These are phyloP conservation scores for Marsdenia floribunda DNA, from an alignment of 257 asterid genomes.

Conservation along the genomic window DNA sequence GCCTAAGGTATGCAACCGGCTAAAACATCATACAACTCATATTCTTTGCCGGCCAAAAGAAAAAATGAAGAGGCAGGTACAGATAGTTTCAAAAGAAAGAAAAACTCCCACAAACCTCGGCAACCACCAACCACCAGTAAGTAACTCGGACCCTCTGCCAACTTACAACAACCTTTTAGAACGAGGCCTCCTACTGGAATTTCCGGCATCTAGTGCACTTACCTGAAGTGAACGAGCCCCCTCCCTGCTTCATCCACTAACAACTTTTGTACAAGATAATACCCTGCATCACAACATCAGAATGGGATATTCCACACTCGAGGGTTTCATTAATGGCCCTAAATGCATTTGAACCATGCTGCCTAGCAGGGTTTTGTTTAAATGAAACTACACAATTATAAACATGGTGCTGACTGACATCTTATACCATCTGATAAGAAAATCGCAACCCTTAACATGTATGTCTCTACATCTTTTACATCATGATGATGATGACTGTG, in stretches of 20 bases:
- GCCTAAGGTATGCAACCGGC: background rate
- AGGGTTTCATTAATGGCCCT: slow-evolving; percentile 9
- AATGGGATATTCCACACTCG: slow-evolving; percentile 25
- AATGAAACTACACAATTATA: background rate
- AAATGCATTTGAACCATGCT: slow-evolving; percentile 19
- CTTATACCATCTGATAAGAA: background rate
- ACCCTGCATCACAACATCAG: slow-evolving; percentile 35
- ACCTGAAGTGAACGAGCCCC: slow-evolving; percentile 20
- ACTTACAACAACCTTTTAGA: background rate
- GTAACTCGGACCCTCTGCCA: background rate
- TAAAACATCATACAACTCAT: background rate
- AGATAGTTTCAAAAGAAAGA: background rate
- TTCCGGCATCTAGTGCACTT: slow-evolving; percentile 15
- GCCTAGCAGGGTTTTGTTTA: background rate
- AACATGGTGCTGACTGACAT: slow-evolving; percentile 19
- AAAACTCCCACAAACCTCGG: background rate
- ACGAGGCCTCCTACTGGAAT: background rate
- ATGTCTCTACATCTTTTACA: slow-evolving; percentile 5
- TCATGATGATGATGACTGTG: slow-evolving; percentile 19
- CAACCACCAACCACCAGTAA: background rate
- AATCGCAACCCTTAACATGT: slow-evolving; percentile 17
- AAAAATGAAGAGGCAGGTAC: background rate
- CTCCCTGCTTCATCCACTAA: slow-evolving; percentile 17
- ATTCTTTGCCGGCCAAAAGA: background rate
- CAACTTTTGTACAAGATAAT: background rate